Evolutionary conservation across 169 alveolate genomes (phyloP).

Genomic region (Plasmodium malariae): DNA sequence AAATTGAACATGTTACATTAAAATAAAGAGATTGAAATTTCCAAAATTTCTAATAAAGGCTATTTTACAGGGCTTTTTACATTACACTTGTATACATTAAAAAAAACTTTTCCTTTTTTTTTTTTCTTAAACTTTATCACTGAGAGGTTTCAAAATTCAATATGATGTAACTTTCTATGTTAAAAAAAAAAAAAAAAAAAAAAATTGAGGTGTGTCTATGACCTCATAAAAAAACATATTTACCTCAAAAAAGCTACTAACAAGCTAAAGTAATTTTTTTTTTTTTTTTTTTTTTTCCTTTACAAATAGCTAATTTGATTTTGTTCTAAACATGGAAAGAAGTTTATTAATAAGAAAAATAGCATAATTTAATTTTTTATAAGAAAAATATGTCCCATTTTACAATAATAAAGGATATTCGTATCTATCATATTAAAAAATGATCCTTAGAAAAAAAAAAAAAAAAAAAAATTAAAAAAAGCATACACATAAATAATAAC

Average conservation of each 20-base stretch:
- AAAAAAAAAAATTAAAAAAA: too few species aligned
- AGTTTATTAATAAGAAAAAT: too few species aligned
- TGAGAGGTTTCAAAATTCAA: too few species aligned
- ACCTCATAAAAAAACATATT: slow-evolving; percentile 20
- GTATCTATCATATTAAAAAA: too few species aligned
- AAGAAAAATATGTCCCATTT: too few species aligned
- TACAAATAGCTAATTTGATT: slow-evolving; percentile 49
- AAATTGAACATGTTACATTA: not conserved
- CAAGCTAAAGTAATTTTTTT: slow-evolving; percentile 46
- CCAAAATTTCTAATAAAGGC: slow-evolving; percentile 46
- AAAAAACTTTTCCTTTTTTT: slow-evolving; percentile 23
- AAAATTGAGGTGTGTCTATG: slow-evolving; percentile 27
- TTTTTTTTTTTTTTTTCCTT: slow-evolving; percentile 55
- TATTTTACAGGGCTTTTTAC: too few species aligned
- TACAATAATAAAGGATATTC: too few species aligned
- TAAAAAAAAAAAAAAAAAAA: slow-evolving; percentile 36
- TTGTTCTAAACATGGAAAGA: slow-evolving; percentile 33
- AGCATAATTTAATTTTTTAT: too few species aligned
- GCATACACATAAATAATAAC: too few species aligned
- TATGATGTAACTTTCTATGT: too few species aligned
- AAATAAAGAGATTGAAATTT: slow-evolving; percentile 12
- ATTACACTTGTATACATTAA: too few species aligned
- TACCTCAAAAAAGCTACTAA: slow-evolving; percentile 19
- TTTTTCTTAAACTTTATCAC: slow-evolving; percentile 4
- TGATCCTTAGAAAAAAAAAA: too few species aligned